Percentiles rank a stretch among this genome's conserved stretches.
phyloP scores from a whole-genome alignment of 106 monocot species.

The Gastrodia elata region DNA sequence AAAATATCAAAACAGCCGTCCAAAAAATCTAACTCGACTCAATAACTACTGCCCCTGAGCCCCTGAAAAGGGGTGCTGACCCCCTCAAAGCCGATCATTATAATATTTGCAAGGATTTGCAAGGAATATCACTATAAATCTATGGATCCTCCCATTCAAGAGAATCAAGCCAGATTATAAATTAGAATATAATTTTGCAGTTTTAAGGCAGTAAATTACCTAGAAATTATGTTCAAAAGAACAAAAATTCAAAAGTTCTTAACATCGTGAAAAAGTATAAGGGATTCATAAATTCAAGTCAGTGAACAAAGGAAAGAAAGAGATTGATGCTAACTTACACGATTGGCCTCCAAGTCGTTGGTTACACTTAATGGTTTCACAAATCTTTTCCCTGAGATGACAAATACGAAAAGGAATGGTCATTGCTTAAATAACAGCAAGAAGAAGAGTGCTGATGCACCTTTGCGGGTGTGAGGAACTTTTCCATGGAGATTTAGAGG shows the following conservation, averaged over 20 bases:
- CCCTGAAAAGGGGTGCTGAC: too few relatives aligned
- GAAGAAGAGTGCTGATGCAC: not conserved
- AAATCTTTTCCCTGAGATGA: conserved; percentile 38
- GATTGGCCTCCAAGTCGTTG: conserved; percentile 41
- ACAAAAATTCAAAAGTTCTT: not conserved
- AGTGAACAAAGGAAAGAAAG: not conserved
- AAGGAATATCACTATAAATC: too few relatives aligned
- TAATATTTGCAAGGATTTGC: too few relatives aligned
- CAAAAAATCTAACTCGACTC: too few relatives aligned
- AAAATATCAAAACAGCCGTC: too few relatives aligned
- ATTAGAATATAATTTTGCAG: too few relatives aligned
- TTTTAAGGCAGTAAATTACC: too few relatives aligned
- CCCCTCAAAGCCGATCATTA: too few relatives aligned
- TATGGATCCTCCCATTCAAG: too few relatives aligned
- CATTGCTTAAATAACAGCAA: not conserved
- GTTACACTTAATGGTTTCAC: conserved; percentile 41
- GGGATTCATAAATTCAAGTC: not conserved
- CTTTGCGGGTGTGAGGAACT: conserved; percentile 37
- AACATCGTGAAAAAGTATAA: not conserved
- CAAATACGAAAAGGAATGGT: not conserved
- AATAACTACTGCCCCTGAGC: too few relatives aligned
- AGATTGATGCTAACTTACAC: conserved; percentile 20
- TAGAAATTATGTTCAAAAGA: too few relatives aligned
- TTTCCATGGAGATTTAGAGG: conserved; percentile 70
- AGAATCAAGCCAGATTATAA: too few relatives aligned